phyloP scores from a whole-genome alignment of 257 asterid species.

The Solanum dulcamara region DNA sequence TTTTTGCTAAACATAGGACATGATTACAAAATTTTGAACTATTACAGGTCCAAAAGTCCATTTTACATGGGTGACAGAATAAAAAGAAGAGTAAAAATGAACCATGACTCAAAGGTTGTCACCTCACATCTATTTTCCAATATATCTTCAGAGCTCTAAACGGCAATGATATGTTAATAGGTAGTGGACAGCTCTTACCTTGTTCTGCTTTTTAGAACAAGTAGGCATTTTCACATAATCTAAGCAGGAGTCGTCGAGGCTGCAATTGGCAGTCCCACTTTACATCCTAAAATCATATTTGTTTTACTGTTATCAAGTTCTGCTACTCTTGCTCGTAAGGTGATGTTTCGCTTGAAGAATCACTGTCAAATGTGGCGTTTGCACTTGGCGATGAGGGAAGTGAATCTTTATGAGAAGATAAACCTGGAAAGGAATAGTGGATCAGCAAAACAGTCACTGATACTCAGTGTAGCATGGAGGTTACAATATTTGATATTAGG shows the following conservation, averaged over 20 bases:
- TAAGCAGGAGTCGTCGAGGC: not conserved
- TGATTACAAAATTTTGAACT: not conserved
- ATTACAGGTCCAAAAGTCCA: not conserved
- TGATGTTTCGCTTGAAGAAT: conserved; percentile 83
- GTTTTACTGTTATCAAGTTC: not conserved
- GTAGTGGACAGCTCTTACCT: not conserved
- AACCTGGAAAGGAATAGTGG: conserved; percentile 24
- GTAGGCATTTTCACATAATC: not conserved
- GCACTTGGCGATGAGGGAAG: conserved; percentile 60
- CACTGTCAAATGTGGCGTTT: conserved; percentile 58
- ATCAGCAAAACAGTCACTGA: not conserved
- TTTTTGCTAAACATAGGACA: not conserved
- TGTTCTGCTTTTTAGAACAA: not conserved
- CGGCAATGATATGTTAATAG: not conserved
- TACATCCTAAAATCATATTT: not conserved
- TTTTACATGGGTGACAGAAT: not conserved
- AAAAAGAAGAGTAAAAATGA: not conserved
- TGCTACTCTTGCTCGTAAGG: conserved; percentile 50
- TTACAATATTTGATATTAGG: not conserved
- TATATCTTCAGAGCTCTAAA: not conserved
- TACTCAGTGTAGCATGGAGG: not conserved
- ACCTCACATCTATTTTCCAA: not conserved
- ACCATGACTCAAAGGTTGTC: not conserved
- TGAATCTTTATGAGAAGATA: conserved; percentile 54
- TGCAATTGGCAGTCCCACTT: not conserved